phyloP scores from a whole-genome alignment of 169 alveolate species.

The Prorocentrum cordatum region DNA sequence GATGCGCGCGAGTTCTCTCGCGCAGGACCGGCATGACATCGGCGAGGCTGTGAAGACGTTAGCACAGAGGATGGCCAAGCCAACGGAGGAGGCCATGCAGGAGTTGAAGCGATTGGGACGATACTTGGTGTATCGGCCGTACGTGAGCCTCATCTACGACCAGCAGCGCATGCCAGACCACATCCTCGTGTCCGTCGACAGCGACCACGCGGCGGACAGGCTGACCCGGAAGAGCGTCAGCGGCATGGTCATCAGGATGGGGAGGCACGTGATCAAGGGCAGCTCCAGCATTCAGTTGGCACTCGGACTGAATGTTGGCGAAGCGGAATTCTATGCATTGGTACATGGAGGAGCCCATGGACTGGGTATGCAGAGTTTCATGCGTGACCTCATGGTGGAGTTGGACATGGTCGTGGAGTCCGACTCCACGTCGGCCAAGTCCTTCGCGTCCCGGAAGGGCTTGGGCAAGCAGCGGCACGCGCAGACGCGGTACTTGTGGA shows the following conservation, averaged over 20 bases:
- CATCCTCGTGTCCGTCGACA: neutral
- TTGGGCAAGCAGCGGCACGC: conserved; percentile 36
- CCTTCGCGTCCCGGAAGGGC: neutral
- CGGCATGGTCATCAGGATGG: conserved; percentile 1
- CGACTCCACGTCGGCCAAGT: neutral
- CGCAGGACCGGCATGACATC: neutral
- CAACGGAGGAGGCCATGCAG: neutral
- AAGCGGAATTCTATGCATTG: neutral
- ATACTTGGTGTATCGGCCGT: neutral
- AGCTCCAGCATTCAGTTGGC: neutral
- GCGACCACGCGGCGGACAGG: neutral
- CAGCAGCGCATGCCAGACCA: neutral
- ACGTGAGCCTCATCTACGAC: neutral
- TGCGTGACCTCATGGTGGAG: neutral
- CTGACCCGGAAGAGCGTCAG: neutral
- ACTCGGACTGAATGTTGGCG: conserved; percentile 2
- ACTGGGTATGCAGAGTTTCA: neutral
- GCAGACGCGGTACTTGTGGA: neutral
- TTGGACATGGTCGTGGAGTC: neutral
- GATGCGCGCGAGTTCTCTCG: neutral
- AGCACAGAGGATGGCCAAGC: neutral
- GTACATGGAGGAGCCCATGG: conserved; percentile 2
- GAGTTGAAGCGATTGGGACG: conserved; percentile 1
- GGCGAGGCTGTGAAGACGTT: neutral
- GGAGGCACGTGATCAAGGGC: neutral